A percentile compares a stretch with the other conserved stretches of the same genome.
These are phyloP conservation scores for Chaetomidium leptoderma DNA, from an alignment of 495 filamentous ascomycete genomes.

Conservation along the genomic window DNA sequence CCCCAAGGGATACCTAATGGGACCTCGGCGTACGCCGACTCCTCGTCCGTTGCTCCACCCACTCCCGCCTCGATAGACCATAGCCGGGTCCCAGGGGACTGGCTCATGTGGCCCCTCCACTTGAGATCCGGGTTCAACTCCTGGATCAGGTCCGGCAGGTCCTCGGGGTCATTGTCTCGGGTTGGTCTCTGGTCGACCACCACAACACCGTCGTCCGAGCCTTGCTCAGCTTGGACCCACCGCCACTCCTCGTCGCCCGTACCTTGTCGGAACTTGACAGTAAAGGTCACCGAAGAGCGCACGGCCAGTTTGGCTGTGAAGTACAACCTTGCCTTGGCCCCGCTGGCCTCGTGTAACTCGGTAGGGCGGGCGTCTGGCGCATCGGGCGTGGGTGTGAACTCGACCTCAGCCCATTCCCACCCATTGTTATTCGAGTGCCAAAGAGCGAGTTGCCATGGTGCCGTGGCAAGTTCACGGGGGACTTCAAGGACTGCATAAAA, in stretches of 20 bases:
- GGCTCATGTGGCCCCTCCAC: constrained; percentile 54
- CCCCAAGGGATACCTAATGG: constrained; percentile 62
- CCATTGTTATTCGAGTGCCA: constrained; percentile 60
- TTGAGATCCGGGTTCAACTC: constrained; percentile 54
- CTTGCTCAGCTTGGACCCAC: constrained; percentile 66
- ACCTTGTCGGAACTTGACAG: constrained; percentile 63
- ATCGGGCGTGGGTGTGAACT: constrained; percentile 34
- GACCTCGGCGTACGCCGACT: constrained; percentile 52
- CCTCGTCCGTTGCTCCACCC: constrained; percentile 47
- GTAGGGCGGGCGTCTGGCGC: constrained; percentile 36
- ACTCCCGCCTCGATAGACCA: constrained; percentile 64
- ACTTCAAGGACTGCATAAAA: constrained; percentile 73
- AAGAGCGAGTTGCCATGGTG: constrained; percentile 66
- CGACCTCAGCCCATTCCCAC: constrained; percentile 46
- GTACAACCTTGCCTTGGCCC: constrained; percentile 39
- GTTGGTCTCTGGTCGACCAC: constrained; percentile 40
- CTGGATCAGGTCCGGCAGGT: constrained; percentile 58
- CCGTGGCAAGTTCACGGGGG: constrained; percentile 48
- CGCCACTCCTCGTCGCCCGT: constrained; percentile 55
- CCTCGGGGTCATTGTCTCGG: constrained; percentile 29
- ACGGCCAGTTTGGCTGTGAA: constrained; percentile 43
- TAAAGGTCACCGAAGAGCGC: constrained; percentile 57
- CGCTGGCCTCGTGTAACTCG: constrained; percentile 35
- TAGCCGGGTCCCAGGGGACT: constrained; percentile 64
- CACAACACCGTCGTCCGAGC: constrained; percentile 59